These are phyloP conservation scores for Poterioochromonas sp. DNA, from an alignment of 352 stramenopile species.

Conservation along the genomic window DNA sequence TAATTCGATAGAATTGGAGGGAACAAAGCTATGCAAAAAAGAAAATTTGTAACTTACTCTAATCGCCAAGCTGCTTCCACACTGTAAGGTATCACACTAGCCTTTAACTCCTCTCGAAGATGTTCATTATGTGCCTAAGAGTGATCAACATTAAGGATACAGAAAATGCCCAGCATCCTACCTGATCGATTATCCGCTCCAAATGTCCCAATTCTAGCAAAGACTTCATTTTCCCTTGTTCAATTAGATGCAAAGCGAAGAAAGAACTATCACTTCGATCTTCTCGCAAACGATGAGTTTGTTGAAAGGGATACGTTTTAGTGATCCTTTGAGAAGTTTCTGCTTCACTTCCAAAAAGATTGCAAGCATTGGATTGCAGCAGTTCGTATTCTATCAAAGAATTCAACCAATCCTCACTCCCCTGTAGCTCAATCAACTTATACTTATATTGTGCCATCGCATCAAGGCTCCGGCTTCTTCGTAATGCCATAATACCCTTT, in stretches of 20 bases:
- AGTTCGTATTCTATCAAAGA: constrained; percentile 14
- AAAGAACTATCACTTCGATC: background rate
- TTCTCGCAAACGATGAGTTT: background rate
- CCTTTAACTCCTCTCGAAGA: background rate
- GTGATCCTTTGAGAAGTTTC: background rate
- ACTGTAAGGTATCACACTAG: background rate
- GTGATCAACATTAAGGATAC: background rate
- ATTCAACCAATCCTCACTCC: background rate
- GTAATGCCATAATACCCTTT: background rate
- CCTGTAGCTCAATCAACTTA: background rate
- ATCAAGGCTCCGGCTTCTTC: no score
- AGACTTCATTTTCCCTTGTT: constrained; percentile 10
- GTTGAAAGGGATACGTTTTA: background rate
- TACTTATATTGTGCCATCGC: no score
- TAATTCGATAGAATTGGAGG: background rate
- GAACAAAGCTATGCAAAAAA: background rate
- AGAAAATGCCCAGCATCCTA: background rate
- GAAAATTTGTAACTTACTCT: background rate
- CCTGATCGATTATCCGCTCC: background rate
- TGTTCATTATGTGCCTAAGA: background rate
- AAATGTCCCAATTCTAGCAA: constrained; percentile 25
- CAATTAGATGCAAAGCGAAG: background rate
- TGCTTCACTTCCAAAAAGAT: background rate
- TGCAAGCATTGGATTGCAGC: background rate
- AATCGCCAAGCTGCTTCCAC: constrained; percentile 22